phyloP scores from a whole-genome alignment of 179 eudicot genomes.

The Silene noctiflora region DNA sequence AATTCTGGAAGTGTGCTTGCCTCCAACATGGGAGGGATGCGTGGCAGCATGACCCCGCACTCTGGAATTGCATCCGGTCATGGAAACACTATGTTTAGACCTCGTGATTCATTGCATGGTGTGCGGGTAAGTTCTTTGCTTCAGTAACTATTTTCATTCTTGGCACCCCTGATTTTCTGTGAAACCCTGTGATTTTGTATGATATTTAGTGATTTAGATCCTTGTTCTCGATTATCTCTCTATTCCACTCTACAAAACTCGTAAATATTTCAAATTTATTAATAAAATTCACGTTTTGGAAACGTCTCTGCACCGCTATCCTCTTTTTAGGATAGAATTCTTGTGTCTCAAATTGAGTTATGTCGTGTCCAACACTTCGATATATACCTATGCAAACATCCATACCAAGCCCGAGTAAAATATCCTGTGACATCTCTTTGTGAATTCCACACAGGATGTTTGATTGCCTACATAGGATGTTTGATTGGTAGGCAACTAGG shows the following conservation, averaged over 20 bases:
- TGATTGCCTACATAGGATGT: not conserved
- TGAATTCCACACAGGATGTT: not conserved
- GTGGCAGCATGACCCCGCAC: slow-evolving; percentile 50
- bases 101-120: slow-evolving; percentile 65
- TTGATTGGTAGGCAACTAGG: not conserved
- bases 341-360: too few relatives aligned
- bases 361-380: too few relatives aligned
- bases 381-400: too few relatives aligned
- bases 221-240: too few relatives aligned
- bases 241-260: too few relatives aligned
- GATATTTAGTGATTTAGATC: too few relatives aligned
- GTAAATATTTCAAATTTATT: too few relatives aligned
- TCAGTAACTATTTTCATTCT: not conserved
- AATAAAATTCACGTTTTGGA: too few relatives aligned
- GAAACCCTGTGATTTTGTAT: not conserved
- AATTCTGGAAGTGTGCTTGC: slow-evolving; percentile 60
- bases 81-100: slow-evolving; percentile 59
- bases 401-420: too few relatives aligned
- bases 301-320: too few relatives aligned
- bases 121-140: slow-evolving; percentile 55
- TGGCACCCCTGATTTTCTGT: not conserved
- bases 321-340: too few relatives aligned
- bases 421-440: not conserved
- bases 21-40: slow-evolving; percentile 42
- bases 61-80: slow-evolving; percentile 62